Evolutionary conservation across 2,329 filamentous ascomycete species (phyloP), one percentile per base, ranked within the genome.

Genomic region (Diaporthe eres): DNA sequence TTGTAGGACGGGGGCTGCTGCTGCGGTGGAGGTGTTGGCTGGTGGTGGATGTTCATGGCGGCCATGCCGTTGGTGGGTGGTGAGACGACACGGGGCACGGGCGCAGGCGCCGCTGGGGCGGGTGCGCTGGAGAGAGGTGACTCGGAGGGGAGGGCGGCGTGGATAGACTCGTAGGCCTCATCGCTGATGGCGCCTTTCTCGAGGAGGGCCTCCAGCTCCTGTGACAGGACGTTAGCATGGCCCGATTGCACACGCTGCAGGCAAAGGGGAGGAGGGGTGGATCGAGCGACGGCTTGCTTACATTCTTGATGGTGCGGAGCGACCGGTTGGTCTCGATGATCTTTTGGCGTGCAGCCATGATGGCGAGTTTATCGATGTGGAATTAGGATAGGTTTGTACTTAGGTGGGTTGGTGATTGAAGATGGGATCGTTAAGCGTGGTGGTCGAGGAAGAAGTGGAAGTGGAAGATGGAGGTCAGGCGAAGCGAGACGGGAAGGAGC

Each of bases 161-260:
- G 89, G 83, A 98, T 95, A 71, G 89, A 90, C 81, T 94, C 93
- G 82, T 96, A 95, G 82, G 93, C 92, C 74, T 92, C 86, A 76
- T 94, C 92, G 78, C 90, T 92, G 83, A 98, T 94, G 81, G 96
- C 89, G 79, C 93, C 93, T 81, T 94, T 92, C 83, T 98, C 96
- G 79, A 95, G 91, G 77, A 98, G 94, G 80, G 92, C 94, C 85
- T 98, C 95, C 77, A 98, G 94, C 87, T 98, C 96, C 96, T 98
- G 79, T 44, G 31, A 25, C n/a, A 47, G 15, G 60, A 65, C 44
- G 77, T 83, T 77, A 81, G 77, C 28, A 55, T 25, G 10, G 39
- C 42, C 17, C 28, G 49, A 15, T 28, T 37, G 34, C n/a, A 39
- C 37, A 39, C n/a, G 9, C 65, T 28, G 15, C 34, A 70, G 22